Percentiles rank a stretch among this genome's conserved stretches.
Evolutionary conservation across 257 asterid genomes (phyloP).

Genomic region (Solanum chiquidenum): DNA sequence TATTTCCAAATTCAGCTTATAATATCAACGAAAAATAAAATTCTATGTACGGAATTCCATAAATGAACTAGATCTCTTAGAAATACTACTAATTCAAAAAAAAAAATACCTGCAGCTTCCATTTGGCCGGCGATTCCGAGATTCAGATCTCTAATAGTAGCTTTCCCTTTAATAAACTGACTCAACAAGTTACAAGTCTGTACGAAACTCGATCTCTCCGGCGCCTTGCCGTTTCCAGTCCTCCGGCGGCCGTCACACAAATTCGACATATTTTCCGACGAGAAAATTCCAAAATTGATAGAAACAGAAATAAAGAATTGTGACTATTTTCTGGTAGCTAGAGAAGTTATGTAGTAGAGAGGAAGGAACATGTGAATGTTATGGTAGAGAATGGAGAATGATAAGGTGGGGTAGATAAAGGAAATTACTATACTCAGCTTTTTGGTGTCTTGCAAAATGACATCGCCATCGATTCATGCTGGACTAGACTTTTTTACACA

Average conservation of each 20-base stretch:
- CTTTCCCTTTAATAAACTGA: conserved; percentile 52
- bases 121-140: conserved; percentile 34
- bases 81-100: neutral
- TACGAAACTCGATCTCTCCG: conserved; percentile 39
- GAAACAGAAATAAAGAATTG: neutral
- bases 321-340: neutral
- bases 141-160: conserved; percentile 39
- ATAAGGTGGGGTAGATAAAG: neutral
- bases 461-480: neutral
- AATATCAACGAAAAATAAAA: neutral
- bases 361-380: neutral
- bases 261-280: conserved; percentile 7
- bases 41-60: neutral
- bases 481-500: neutral
- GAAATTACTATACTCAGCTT: neutral
- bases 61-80: neutral
- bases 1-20: neutral
- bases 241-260: neutral
- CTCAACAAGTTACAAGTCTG: conserved; percentile 61
- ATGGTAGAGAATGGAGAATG: neutral
- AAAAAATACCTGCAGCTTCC: conserved; percentile 26
- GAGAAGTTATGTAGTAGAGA: neutral
- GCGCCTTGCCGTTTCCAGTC: conserved; percentile 18
- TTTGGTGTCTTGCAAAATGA: neutral
- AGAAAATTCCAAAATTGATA: neutral